Percentiles rank a stretch among this genome's conserved stretches.
These are phyloP conservation scores for Sechiopsis laciniata DNA, from an alignment of 306 rosid species.

Conservation along the genomic window DNA sequence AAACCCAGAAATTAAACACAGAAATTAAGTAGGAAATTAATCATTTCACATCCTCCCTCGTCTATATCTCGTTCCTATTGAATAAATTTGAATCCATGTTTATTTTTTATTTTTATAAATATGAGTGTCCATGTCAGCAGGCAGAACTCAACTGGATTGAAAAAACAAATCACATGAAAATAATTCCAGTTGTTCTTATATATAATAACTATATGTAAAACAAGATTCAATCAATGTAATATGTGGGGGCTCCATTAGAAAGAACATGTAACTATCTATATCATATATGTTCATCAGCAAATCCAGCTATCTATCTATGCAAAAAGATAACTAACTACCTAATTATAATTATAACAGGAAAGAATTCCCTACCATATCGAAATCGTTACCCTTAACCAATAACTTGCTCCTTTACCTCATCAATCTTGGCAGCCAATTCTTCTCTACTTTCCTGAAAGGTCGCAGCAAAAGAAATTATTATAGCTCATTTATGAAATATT, in stretches of 20 bases:
- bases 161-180: too few species aligned
- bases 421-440: constrained; percentile 56
- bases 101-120: too few species aligned
- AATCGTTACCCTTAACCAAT: constrained; percentile 46
- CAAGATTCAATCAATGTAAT: not conserved
- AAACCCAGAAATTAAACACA: too few species aligned
- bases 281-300: constrained; percentile 12
- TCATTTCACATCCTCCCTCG: too few species aligned
- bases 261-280: not conserved
- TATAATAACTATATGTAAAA: not conserved
- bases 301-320: not conserved
- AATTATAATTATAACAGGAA: not conserved
- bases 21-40: too few species aligned
- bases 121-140: too few species aligned
- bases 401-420: constrained; percentile 60
- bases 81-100: too few species aligned
- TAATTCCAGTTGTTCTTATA: not conserved
- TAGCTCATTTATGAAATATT: not conserved
- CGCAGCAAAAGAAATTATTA: not conserved
- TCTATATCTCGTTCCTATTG: too few species aligned
- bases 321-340: not conserved
- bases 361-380: not conserved
- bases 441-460: constrained; percentile 67
- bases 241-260: not conserved
- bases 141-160: too few species aligned